These are phyloP conservation scores for Medicago arabica DNA, from an alignment of 306 rosid species.

Conservation along the genomic window DNA sequence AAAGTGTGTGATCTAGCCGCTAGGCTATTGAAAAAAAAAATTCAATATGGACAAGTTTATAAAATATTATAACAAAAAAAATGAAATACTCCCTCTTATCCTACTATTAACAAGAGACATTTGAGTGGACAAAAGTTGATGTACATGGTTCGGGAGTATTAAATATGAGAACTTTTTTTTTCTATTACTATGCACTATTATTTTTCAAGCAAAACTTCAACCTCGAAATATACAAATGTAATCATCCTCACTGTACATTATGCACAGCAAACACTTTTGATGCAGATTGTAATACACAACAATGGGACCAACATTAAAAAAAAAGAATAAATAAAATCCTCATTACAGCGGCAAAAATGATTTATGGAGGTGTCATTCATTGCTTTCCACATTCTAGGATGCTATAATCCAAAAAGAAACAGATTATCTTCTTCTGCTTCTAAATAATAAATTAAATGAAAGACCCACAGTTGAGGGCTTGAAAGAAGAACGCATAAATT, in stretches of 20 bases:
- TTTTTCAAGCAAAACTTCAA: not conserved
- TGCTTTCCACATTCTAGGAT: slow-evolving; percentile 22
- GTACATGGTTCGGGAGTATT: too few species aligned
- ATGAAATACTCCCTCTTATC: too few species aligned
- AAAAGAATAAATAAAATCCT: slow-evolving; percentile 26
- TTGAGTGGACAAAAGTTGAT: too few species aligned
- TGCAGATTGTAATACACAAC: slow-evolving; percentile 40
- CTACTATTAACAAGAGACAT: too few species aligned
- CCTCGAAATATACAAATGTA: not conserved
- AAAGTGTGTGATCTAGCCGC: too few species aligned
- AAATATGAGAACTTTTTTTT: not conserved
- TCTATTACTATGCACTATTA: not conserved
- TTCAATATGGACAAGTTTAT: too few species aligned
- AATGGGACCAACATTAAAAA: slow-evolving; percentile 43
- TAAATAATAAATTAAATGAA: slow-evolving; percentile 61
- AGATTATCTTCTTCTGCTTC: slow-evolving; percentile 50
- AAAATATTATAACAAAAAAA: too few species aligned
- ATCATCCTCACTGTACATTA: slow-evolving; percentile 37
- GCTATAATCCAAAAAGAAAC: slow-evolving; percentile 1
- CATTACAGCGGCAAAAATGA: slow-evolving; percentile 40
- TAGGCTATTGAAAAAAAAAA: too few species aligned
- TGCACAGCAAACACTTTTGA: slow-evolving; percentile 30
- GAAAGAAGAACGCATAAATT: slow-evolving; percentile 66
- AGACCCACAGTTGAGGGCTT: slow-evolving; percentile 75
- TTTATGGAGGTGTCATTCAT: slow-evolving; percentile 9